Evolutionary conservation across 305 asterid species (phyloP).

Genomic region (Ilex paraguariensis): DNA sequence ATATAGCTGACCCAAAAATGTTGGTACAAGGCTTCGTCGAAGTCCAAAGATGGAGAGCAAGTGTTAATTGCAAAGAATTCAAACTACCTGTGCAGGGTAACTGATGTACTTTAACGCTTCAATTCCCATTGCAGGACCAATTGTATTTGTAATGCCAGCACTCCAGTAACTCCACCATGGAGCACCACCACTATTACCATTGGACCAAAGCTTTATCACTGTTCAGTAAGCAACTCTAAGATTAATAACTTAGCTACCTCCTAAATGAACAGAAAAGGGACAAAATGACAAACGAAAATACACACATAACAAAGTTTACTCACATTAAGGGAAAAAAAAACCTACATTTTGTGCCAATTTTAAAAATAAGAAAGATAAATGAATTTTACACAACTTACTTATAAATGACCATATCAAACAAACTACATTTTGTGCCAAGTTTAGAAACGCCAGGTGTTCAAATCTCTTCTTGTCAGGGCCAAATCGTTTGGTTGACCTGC

Average conservation of each 20-base stretch:
- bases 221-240: constrained; percentile 11
- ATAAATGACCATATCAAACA: constrained; percentile 88
- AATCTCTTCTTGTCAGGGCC: constrained; percentile 89
- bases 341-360: neutral
- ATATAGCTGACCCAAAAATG: too few species aligned
- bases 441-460: constrained; percentile 94
- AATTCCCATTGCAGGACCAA: constrained; percentile 99
- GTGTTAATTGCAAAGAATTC: neutral
- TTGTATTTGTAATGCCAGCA: constrained; percentile 94
- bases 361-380: neutral
- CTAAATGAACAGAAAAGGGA: too few species aligned
- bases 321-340: too few species aligned
- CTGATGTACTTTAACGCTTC: constrained; percentile 97
- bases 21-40: too few species aligned
- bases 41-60: neutral
- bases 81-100: constrained; percentile 91
- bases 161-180: constrained; percentile 99
- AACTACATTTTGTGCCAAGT: constrained; percentile 84
- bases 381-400: constrained; percentile 43
- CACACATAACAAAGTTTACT: too few species aligned
- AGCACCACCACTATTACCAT: constrained; percentile 68
- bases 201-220: constrained; percentile 90
- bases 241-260: neutral
- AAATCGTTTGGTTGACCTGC: constrained; percentile 83
- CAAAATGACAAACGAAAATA: too few species aligned